Percentiles rank a stretch among this genome's conserved stretches.
phyloP scores from a whole-genome alignment of 805 yeast genomes.

The Saturnispora quitensis region DNA sequence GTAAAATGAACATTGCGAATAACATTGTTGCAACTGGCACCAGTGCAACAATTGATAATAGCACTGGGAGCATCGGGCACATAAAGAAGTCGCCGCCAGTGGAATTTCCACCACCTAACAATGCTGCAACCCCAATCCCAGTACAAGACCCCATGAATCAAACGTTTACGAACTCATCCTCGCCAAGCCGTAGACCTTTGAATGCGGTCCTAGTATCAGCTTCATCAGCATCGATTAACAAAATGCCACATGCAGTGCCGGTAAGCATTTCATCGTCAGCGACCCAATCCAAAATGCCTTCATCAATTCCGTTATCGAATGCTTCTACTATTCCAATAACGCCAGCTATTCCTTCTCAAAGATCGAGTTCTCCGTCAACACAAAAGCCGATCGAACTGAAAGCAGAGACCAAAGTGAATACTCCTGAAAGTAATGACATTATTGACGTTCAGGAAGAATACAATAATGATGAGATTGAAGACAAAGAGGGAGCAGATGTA shows the following conservation, averaged over 20 bases:
- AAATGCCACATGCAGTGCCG: not conserved
- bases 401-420: not conserved
- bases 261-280: not conserved
- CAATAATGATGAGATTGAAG: not conserved
- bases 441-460: not conserved
- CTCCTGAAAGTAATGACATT: not conserved
- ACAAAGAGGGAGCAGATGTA: not conserved
- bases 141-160: not conserved
- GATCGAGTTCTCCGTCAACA: not conserved
- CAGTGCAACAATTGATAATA: not conserved
- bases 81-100: not conserved
- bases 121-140: not conserved
- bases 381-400: not conserved
- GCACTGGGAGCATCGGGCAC: not conserved
- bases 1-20: not conserved
- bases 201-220: conserved; percentile 9
- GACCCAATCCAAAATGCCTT: not conserved
- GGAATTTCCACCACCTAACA: not conserved
- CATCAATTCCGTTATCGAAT: not conserved
- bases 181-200: conserved; percentile 8
- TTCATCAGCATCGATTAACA: conserved; percentile 9
- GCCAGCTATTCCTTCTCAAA: not conserved
- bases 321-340: not conserved
- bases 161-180: conserved; percentile 4
- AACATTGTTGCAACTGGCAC: not conserved